Evolutionary conservation across 2,329 filamentous ascomycete genomes (phyloP).

Genomic region (Neonectria hederae): DNA sequence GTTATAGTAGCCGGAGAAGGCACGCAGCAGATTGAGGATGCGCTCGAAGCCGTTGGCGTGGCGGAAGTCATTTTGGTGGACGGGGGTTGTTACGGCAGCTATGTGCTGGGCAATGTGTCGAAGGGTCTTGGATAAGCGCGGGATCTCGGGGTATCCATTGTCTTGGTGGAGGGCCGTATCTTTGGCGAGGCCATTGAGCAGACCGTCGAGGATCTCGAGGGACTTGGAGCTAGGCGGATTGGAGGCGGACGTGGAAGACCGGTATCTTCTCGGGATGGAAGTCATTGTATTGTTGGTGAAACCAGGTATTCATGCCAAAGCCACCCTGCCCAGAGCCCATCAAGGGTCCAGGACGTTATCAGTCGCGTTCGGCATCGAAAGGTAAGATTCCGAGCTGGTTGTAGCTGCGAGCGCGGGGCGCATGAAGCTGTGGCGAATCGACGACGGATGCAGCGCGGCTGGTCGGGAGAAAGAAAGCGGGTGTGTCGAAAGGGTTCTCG

Average conservation of each 20-base stretch:
- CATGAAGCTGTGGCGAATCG: conserved; percentile 34
- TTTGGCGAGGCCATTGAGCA: conserved; percentile 59
- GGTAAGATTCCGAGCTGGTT: conserved; percentile 38
- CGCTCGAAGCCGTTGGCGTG: conserved; percentile 81
- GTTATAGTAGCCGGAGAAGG: conserved; percentile 80
- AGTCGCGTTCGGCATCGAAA: conserved; percentile 49
- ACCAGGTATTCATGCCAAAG: conserved; percentile 41
- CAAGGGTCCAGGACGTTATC: conserved; percentile 49
- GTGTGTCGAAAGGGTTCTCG: background rate
- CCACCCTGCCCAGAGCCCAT: conserved; percentile 47
- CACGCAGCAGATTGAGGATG: conserved; percentile 73
- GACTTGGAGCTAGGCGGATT: conserved; percentile 67
- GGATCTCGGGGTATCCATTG: conserved; percentile 59
- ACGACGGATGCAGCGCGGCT: background rate
- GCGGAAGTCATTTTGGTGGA: conserved; percentile 82
- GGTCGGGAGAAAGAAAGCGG: background rate
- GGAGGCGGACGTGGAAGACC: conserved; percentile 72
- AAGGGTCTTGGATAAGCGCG: conserved; percentile 63
- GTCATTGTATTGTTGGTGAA: conserved; percentile 55
- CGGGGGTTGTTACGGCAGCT: conserved; percentile 57
- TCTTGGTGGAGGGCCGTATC: conserved; percentile 46
- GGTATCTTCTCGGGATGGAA: conserved; percentile 64
- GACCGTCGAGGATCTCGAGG: conserved; percentile 64
- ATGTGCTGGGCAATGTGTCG: conserved; percentile 73
- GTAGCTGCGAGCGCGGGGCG: conserved; percentile 43